Conservation (phyloP, 1,284 basidiomycete species). For the Anthracocystis setariae region DNA sequence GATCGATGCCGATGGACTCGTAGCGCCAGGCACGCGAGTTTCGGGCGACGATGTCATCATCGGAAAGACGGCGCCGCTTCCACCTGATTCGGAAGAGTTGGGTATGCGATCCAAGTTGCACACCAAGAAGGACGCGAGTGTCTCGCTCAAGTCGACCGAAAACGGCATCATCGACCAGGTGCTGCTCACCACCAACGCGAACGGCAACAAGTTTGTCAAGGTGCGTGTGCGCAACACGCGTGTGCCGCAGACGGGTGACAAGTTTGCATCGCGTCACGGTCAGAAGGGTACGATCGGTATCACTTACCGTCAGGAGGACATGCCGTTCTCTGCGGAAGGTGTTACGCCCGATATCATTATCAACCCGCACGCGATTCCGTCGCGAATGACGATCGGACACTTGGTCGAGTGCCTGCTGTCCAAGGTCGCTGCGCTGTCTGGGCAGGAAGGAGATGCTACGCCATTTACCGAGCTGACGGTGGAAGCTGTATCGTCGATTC, state of each 20-base stretch:
- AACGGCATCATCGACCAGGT: constrained; percentile 98
- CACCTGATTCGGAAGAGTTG: constrained; percentile 94
- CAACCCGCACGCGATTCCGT: constrained; percentile 99
- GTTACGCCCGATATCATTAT: constrained; percentile 97
- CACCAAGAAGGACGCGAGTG: constrained; percentile 92
- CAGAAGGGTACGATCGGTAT: constrained; percentile 99
- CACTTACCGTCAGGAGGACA: constrained; percentile 98
- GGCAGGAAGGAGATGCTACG: constrained; percentile 96
- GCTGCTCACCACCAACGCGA: constrained; percentile 91
- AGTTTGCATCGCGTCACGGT: constrained; percentile 98
- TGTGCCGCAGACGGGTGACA: constrained; percentile 97
- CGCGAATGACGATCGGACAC: constrained; percentile 99
- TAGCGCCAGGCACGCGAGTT: constrained; percentile 93
- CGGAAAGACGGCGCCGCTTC: constrained; percentile 97
- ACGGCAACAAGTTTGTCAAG: constrained; percentile 98
- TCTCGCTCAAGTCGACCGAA: constrained; percentile 96
- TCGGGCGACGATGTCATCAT: constrained; percentile 98
- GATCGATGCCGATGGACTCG: constrained; percentile 92
- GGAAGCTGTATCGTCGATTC: constrained; percentile 73
- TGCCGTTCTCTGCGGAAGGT: constrained; percentile 97
- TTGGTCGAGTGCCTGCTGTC: constrained; percentile 97
- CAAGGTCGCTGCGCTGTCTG: constrained; percentile 94
- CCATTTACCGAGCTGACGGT: constrained; percentile 98
- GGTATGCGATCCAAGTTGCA: constrained; percentile 92
- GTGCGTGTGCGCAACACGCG: constrained; percentile 94